Evolutionary conservation across 2,329 filamentous ascomycete species (phyloP), one percentile per base, ranked within the genome.

Genomic region (Venturia nashicola): DNA sequence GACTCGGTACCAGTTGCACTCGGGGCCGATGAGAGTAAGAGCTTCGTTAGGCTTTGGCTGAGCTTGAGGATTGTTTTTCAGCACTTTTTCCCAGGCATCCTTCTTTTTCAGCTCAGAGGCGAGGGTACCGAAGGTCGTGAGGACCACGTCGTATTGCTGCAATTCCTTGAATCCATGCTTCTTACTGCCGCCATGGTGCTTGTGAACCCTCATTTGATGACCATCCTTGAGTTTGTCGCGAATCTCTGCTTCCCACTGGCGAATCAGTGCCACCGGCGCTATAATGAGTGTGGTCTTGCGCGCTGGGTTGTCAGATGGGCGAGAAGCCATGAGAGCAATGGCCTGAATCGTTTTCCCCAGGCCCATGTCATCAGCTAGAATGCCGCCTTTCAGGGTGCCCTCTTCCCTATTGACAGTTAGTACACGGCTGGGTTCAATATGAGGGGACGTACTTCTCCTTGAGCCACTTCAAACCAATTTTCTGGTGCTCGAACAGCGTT

Each of bases 181-280:
- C 67, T 83, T 88, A 27, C 77, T 76, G 7, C 68, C 68, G 2
- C 84, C 83, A 70, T 96, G 90, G 64, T 90, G 83, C 40, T 91
- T 80, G 68, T 83, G 85, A 1, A 90, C 85, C 0, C 79, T 84
- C 16, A 95, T 75, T 40, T 79, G 77, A 70, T 88, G 78, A 0
- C 76, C 75, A 0, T 75, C 68, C 66, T 85, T 85, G 36, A 99
- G 43, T 94, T 75, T 73, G 92, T 91, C 44, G 80, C 82, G 65
- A 79, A 86, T 94, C 73, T 99, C 94, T 61, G 86, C 84, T 61
- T 94, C 83, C 94, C 94, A 99, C 72, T 99, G 97, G 71, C 96
- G 93, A 11, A 96, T 83, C 0, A 93, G 96, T 0, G 93, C 96
- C 0, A 91, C 89, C 5, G 94, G 94, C 1, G 97, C 94, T 36